Evolutionary conservation across 768 basidiomycete species (phyloP).

Genomic region (Mrakia gelida): DNA sequence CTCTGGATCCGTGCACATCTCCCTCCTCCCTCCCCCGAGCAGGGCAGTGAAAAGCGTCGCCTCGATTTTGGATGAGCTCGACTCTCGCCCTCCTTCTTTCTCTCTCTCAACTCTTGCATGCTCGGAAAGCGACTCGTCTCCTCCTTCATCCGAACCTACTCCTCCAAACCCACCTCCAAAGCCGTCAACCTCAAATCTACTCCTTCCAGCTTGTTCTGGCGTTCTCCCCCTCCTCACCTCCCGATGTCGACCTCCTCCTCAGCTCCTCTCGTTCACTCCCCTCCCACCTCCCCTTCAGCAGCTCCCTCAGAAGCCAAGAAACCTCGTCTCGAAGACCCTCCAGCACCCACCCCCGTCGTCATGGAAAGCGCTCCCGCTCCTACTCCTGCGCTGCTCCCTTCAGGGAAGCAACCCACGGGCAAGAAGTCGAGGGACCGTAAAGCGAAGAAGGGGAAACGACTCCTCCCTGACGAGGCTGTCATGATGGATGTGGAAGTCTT

Average conservation of each 20-base stretch:
- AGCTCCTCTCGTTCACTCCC: not conserved
- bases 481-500: constrained; percentile 28
- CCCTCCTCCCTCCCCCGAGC: no score
- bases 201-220: no score
- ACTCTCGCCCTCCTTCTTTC: no score
- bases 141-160: no score
- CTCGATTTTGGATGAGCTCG: no score
- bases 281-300: constrained; percentile 2
- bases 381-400: not conserved
- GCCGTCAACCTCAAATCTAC: no score
- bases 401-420: not conserved
- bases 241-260: not conserved
- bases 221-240: no score
- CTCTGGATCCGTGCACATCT: no score
- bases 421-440: constrained; percentile 2
- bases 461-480: constrained; percentile 16
- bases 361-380: not conserved
- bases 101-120: no score
- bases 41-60: no score
- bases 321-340: not conserved
- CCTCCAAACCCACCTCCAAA: no score
- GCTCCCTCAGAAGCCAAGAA: not conserved
- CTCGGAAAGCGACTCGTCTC: no score
- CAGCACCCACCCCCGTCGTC: not conserved
- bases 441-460: constrained; percentile 8